A percentile compares a stretch with the other conserved stretches of the same genome.
Evolutionary conservation across 2,329 filamentous ascomycete species (phyloP).

Genomic region (Microdochium nivale): DNA sequence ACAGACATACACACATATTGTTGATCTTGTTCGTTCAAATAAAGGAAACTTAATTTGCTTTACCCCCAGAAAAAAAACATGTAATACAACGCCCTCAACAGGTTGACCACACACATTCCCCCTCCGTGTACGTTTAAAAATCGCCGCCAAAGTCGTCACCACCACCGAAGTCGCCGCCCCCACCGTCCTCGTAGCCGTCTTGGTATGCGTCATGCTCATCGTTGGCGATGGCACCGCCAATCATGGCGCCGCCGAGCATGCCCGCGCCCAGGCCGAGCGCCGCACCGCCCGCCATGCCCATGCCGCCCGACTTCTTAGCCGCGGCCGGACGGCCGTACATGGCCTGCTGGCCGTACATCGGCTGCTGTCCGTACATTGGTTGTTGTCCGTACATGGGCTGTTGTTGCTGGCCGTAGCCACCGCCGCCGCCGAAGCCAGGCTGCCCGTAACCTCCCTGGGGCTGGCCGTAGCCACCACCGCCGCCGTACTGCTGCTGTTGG

Average conservation of each 20-base stretch:
- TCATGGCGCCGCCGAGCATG: conserved; percentile 65
- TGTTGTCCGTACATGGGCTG: conserved; percentile 8
- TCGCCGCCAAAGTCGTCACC: conserved; percentile 18
- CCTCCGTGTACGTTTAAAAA: too few relatives aligned
- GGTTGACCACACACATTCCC: too few relatives aligned
- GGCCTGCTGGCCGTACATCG: conserved; percentile 14
- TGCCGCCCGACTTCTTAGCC: conserved; percentile 34
- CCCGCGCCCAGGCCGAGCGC: conserved; percentile 76
- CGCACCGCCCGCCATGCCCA: conserved; percentile 66
- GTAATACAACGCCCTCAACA: too few relatives aligned
- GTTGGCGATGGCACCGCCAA: conserved; percentile 60
- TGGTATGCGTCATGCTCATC: conserved; percentile 50
- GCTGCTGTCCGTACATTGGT: conserved; percentile 20
- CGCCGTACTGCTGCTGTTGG: neutral
- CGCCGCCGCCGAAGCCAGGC: neutral
- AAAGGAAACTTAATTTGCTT: too few relatives aligned
- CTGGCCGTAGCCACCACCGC: neutral
- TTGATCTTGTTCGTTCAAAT: too few relatives aligned
- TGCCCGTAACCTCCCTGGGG: neutral
- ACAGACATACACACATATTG: too few relatives aligned
- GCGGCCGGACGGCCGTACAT: conserved; percentile 21
- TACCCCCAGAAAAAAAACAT: too few relatives aligned
- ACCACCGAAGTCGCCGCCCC: conserved; percentile 24
- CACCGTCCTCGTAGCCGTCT: conserved; percentile 37
- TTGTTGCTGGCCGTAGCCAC: neutral